phyloP scores from a whole-genome alignment of 2,329 filamentous ascomycete species.

The Leptodontidium sp. region DNA sequence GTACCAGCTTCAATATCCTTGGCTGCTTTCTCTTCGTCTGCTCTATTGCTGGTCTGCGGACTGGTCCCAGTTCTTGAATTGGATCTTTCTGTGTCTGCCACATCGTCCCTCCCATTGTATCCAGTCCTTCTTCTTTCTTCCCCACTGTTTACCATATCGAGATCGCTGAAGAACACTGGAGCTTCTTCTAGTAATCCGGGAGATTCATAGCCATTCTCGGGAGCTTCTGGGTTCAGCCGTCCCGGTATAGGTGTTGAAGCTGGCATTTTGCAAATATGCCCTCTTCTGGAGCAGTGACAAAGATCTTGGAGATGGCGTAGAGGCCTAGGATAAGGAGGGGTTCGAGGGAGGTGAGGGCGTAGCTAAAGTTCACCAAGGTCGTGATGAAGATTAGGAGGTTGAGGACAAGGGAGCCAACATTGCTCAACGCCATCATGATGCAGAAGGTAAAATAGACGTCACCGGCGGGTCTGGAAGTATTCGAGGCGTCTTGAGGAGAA shows the following conservation, averaged over 20 bases:
- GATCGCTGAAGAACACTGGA: conserved; percentile 24
- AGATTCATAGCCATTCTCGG: conserved; percentile 50
- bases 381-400: conserved; percentile 62
- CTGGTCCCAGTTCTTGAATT: conserved; percentile 9
- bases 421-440: conserved; percentile 58
- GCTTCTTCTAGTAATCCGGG: conserved; percentile 38
- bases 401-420: conserved; percentile 60
- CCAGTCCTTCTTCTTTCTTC: conserved; percentile 27
- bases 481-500: background rate
- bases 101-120: conserved; percentile 4
- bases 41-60: conserved; percentile 14
- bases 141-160: conserved; percentile 15
- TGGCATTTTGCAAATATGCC: conserved; percentile 50
- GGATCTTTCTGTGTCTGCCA: background rate
- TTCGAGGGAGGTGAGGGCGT: conserved; percentile 58
- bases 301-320: conserved; percentile 58
- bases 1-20: conserved; percentile 22
- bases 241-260: conserved; percentile 43
- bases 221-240: conserved; percentile 34
- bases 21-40: conserved; percentile 9
- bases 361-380: conserved; percentile 61
- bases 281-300: conserved; percentile 57
- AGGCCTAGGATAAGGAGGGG: conserved; percentile 56
- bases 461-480: background rate
- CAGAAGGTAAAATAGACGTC: background rate